phyloP scores from a whole-genome alignment of 2,329 filamentous ascomycete species.

The Phoma herbarum region DNA sequence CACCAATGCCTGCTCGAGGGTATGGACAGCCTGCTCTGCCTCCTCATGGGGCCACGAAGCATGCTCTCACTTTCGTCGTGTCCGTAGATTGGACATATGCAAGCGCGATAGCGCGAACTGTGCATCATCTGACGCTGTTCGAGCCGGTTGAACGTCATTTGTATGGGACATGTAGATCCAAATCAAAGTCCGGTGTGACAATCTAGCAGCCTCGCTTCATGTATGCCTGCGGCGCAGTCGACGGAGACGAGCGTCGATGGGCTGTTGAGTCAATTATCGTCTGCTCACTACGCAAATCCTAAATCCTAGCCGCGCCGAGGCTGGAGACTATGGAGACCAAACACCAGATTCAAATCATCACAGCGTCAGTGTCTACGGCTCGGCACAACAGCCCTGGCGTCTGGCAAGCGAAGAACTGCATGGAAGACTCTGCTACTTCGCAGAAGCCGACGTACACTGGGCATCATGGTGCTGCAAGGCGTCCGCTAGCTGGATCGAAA shows the following conservation, averaged over 20 bases:
- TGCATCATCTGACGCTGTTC: slow-evolving; percentile 9
- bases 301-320: slow-evolving; percentile 8
- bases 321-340: slow-evolving; percentile 17
- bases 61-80: slow-evolving; percentile 4
- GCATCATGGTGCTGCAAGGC: slow-evolving; percentile 21
- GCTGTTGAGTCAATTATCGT: slow-evolving; percentile 30
- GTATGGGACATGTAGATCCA: slow-evolving; percentile 15
- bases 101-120: slow-evolving; percentile 8
- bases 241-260: slow-evolving; percentile 25
- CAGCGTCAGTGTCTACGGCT: slow-evolving; percentile 17
- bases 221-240: slow-evolving; percentile 18
- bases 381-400: slow-evolving; percentile 9
- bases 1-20: not conserved
- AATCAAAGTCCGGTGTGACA: slow-evolving; percentile 14
- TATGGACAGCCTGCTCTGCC: slow-evolving; percentile 1
- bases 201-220: slow-evolving; percentile 11
- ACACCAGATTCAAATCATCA: slow-evolving; percentile 11
- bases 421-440: slow-evolving; percentile 20
- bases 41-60: not conserved
- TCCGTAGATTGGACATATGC: slow-evolving; percentile 10
- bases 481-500: slow-evolving; percentile 22
- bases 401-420: slow-evolving; percentile 14
- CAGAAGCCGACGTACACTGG: slow-evolving; percentile 19
- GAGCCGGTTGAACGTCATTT: slow-evolving; percentile 12
- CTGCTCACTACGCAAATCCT: slow-evolving; percentile 25